phyloP scores from a whole-genome alignment of 1,284 basidiomycete genomes.

The Moesziomyces antarcticus region DNA sequence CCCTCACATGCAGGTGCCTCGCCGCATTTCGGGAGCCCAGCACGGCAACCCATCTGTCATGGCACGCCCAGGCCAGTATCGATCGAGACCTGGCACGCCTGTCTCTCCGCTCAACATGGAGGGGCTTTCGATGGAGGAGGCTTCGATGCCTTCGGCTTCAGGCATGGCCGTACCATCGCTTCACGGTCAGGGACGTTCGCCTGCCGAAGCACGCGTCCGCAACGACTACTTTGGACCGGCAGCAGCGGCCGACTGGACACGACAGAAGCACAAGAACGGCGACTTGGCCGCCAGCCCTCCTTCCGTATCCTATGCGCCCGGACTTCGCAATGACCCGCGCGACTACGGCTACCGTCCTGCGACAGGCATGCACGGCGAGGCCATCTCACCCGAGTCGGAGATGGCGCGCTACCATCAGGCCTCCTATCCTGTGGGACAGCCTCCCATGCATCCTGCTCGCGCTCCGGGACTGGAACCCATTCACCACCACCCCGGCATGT shows the following conservation, averaged over 20 bases:
- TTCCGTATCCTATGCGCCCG: conserved; percentile 1
- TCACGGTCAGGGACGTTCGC: conserved; percentile 23
- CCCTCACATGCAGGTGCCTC: conserved; percentile 3
- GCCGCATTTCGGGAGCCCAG: conserved; percentile 5
- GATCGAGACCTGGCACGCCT: conserved; percentile 46
- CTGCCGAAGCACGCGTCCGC: conserved; percentile 22
- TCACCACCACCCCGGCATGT: conserved; percentile 8
- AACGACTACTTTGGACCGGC: conserved; percentile 38
- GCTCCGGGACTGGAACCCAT: conserved; percentile 2
- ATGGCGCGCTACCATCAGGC: conserved; percentile 10
- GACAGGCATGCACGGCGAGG: conserved; percentile 14
- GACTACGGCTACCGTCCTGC: conserved; percentile 14
- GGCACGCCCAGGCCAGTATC: conserved; percentile 15
- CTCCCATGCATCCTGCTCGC: conserved; percentile 10
- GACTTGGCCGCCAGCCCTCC: conserved; percentile 24
- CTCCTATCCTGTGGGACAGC: conserved; percentile 3
- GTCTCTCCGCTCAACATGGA: conserved; percentile 54
- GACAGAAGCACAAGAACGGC: conserved; percentile 4
- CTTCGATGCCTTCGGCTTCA: conserved; percentile 25
- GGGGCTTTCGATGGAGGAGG: conserved; percentile 44
- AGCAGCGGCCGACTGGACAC: conserved; percentile 19
- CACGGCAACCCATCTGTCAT: conserved; percentile 8
- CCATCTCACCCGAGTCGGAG: conserved; percentile 16
- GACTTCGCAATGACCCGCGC: conserved; percentile 13
- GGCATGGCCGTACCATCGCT: conserved; percentile 28